Evolutionary conservation across 2,329 filamentous ascomycete species (phyloP), one percentile per base, ranked within the genome.

Genomic region (Fusarium longipes): DNA sequence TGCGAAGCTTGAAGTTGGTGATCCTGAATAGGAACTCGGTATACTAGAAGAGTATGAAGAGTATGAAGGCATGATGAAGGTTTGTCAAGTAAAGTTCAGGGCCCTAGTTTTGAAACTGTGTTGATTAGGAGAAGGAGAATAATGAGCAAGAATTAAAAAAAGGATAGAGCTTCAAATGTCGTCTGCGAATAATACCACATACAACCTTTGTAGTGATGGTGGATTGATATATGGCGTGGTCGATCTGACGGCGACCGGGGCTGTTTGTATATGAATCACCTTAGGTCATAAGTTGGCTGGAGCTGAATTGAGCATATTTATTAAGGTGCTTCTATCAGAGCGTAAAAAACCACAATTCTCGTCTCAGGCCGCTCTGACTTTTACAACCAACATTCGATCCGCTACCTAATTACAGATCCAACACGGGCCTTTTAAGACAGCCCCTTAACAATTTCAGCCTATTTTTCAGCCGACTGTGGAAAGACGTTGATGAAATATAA

Each of bases 251-350:
- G 65, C 57, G 67, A 62, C 60, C 48, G 57, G 66, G 62, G 65
- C 58, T 33, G 50, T 45, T 38, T 66, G 51, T 61, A 56, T 58
- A 57, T 59, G 70, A 68, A 71, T 71, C 68, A 68, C 70, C 70
- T 68, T 61, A 71, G 58, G 54, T 65, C 70, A 67, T 63, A 61
- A 70, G 70, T 57, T 65, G 57, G 57, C 69, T 63, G 65, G 70
- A 72, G 70, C 63, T 70, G 56, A 50, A 72, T 72, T 71, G 70
- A 72, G 70, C 70, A 72, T 72, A 73, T 52, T 70, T 60, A 67
- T 67, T 40, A 53, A 66, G 48, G 57, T 45, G 45, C 54, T 25
- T 45, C 54, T 57, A 33, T 42, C 56, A 66, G 43, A 63, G 59
- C 53, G 42, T 24, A 32, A 52, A 50, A 62, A 53, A 42, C 57